Percentiles rank a stretch among this genome's conserved stretches.
Conservation (phyloP, 2,329 filamentous ascomycete species). For the Seiridium unicorne region DNA sequence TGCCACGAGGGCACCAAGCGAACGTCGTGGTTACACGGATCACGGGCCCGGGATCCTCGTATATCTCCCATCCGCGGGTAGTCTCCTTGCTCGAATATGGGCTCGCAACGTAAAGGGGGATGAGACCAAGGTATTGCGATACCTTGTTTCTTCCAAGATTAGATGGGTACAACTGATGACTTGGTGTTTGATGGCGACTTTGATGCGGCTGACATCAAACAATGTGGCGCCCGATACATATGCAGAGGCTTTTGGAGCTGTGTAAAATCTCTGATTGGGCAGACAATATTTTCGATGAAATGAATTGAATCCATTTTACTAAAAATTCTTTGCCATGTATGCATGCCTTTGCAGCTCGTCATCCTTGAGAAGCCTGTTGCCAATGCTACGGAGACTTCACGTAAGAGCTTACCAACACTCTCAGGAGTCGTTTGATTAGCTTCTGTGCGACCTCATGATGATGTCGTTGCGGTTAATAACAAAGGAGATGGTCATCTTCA, state of each 20-base stretch:
- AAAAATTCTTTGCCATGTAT: too few relatives aligned
- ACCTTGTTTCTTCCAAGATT: background rate
- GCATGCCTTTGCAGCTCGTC: background rate
- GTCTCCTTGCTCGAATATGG: background rate
- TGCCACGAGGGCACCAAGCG: constrained; percentile 17
- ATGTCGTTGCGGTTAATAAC: background rate
- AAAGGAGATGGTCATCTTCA: background rate
- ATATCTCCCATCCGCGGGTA: constrained; percentile 1
- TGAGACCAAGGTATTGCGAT: background rate
- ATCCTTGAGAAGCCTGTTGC: background rate
- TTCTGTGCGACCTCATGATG: background rate
- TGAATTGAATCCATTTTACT: background rate
- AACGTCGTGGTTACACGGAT: constrained; percentile 5
- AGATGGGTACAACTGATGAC: background rate
- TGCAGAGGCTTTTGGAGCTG: background rate
- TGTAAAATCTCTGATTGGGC: too few relatives aligned
- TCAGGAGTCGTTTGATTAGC: background rate
- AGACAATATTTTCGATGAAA: background rate
- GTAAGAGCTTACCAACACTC: constrained; percentile 4
- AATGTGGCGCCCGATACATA: background rate
- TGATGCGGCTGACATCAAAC: constrained; percentile 2
- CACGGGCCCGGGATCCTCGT: background rate
- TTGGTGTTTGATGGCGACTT: background rate
- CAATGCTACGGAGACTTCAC: background rate
- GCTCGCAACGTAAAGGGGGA: background rate